phyloP scores from a whole-genome alignment of 495 filamentous ascomycete genomes.

The Penicillium samsonianum region DNA sequence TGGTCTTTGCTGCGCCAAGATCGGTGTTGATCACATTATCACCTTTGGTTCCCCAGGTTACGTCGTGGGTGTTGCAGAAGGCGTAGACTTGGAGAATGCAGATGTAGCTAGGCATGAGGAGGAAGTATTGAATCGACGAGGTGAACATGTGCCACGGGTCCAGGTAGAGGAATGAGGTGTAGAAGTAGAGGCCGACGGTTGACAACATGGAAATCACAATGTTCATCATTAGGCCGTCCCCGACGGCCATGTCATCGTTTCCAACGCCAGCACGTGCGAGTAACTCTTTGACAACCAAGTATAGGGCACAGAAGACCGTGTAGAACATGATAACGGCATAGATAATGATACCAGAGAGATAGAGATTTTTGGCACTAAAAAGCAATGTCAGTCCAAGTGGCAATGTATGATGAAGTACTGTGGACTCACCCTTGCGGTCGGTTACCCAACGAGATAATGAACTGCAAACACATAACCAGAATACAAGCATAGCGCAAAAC shows the following conservation, averaged over 20 bases:
- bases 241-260: conserved; percentile 54
- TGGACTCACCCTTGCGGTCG: conserved; percentile 78
- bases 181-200: conserved; percentile 92
- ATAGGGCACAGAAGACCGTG: conserved; percentile 83
- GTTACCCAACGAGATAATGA: conserved; percentile 98
- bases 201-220: conserved; percentile 86
- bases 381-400: conserved; percentile 12
- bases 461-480: conserved; percentile 88
- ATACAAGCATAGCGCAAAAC: conserved; percentile 83
- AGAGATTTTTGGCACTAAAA: conserved; percentile 78
- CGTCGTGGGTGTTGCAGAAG: conserved; percentile 99
- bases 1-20: conserved; percentile 76
- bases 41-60: conserved; percentile 98
- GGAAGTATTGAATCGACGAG: conserved; percentile 87
- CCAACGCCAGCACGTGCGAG: conserved; percentile 49
- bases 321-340: conserved; percentile 96
- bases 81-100: conserved; percentile 98
- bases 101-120: conserved; percentile 89
- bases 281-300: conserved; percentile 81
- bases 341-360: conserved; percentile 79
- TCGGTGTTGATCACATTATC: conserved; percentile 94
- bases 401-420: neutral
- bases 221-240: conserved; percentile 90
- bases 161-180: conserved; percentile 93
- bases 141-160: conserved; percentile 99